Evolutionary conservation across 345 rosid species (phyloP).

Genomic region (Eucalyptus cloeziana): DNA sequence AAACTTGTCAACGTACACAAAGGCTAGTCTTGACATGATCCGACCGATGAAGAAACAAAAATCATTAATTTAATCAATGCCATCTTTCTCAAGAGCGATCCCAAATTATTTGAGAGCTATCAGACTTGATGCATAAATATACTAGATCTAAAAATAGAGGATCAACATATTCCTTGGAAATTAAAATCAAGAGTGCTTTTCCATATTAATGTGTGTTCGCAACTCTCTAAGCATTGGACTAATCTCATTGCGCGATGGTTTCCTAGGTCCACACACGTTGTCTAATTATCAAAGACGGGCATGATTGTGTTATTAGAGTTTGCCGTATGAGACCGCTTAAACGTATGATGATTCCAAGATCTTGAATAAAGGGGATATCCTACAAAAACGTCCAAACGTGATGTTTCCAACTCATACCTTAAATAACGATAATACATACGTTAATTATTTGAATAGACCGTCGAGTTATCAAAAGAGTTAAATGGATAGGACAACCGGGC

Average conservation of each 20-base stretch:
- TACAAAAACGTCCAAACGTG: not conserved
- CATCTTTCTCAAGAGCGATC: not conserved
- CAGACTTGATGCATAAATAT: not conserved
- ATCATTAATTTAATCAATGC: not conserved
- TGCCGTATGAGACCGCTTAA: too few species aligned
- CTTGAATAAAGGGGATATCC: too few species aligned
- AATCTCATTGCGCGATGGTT: not conserved
- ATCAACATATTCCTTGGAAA: not conserved
- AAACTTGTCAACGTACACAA: not conserved
- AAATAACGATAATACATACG: fast-evolving
- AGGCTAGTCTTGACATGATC: not conserved
- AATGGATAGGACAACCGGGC: not conserved
- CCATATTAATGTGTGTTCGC: fast-evolving
- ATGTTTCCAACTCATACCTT: fast-evolving
- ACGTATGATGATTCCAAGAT: too few species aligned
- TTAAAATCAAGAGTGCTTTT: not conserved
- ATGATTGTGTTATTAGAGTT: not conserved
- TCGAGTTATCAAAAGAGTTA: not conserved
- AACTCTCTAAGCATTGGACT: not conserved
- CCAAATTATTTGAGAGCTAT: not conserved
- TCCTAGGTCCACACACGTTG: not conserved
- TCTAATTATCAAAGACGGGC: not conserved
- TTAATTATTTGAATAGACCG: not conserved
- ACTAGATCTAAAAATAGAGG: not conserved
- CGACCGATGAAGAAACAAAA: not conserved